These are phyloP conservation scores for Brasenia schreberi DNA, from an alignment of 164 flowering plant genomes.

Conservation along the genomic window DNA sequence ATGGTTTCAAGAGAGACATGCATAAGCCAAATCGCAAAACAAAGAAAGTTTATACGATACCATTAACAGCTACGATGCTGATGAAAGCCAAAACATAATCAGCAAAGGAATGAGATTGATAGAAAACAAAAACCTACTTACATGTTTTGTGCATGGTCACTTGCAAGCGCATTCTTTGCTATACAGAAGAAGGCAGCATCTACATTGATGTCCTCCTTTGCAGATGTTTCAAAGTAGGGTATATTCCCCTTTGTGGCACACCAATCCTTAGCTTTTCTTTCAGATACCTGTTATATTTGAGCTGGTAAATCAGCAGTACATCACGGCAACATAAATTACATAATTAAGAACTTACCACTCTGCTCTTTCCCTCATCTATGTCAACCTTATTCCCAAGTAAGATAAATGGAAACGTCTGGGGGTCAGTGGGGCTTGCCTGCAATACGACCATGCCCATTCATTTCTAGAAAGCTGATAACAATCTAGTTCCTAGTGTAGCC, in stretches of 20 bases:
- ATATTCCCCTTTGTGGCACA: conserved; percentile 82
- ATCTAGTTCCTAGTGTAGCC: too few relatives aligned
- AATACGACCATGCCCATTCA: background rate
- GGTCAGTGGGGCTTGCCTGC: conserved; percentile 82
- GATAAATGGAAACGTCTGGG: conserved; percentile 70
- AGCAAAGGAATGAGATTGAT: background rate
- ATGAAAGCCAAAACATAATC: background rate
- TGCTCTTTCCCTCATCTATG: conserved; percentile 89
- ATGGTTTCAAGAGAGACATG: background rate
- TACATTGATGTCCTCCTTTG: conserved; percentile 85
- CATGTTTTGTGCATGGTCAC: conserved; percentile 80
- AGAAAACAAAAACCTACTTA: conserved; percentile 23
- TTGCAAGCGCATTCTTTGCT: conserved; percentile 75
- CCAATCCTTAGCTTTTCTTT: conserved; percentile 94
- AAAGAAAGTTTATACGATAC: background rate
- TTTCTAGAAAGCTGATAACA: too few relatives aligned
- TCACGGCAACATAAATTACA: background rate
- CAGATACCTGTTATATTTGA: conserved; percentile 54
- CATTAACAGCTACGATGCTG: background rate
- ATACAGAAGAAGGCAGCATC: conserved; percentile 75
- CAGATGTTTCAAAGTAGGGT: conserved; percentile 93
- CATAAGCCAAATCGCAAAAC: background rate
- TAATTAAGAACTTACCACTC: conserved; percentile 51
- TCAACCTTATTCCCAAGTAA: conserved; percentile 89
- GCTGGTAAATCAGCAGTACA: background rate